Evolutionary conservation across 1,139 yeast species (phyloP).

Genomic region (Pichia sp.): DNA sequence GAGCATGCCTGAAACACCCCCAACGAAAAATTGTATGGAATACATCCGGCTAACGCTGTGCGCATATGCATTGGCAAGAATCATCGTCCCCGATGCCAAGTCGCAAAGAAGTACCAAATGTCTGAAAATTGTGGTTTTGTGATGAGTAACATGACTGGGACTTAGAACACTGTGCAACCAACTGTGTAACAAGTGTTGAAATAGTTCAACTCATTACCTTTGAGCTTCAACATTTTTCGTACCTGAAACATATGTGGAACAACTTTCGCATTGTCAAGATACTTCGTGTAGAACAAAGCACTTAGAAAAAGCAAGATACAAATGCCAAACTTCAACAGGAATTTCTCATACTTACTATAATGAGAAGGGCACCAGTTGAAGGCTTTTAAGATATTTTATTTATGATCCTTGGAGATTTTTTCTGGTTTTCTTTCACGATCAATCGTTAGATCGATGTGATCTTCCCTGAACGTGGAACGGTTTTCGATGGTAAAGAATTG

Average conservation of each 20-base stretch:
- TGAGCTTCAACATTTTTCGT: conserved; percentile 48
- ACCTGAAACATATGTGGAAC: conserved; percentile 59
- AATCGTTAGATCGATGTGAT: conserved; percentile 13
- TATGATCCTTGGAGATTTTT: conserved; percentile 10
- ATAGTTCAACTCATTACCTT: conserved; percentile 46
- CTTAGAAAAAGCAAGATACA: conserved; percentile 35
- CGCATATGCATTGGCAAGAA: conserved; percentile 21
- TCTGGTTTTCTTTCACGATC: conserved; percentile 14
- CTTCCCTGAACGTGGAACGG: conserved; percentile 13
- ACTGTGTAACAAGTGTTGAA: conserved; percentile 55
- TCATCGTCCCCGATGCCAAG: conserved; percentile 22
- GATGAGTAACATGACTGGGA: conserved; percentile 52
- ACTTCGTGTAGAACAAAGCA: conserved; percentile 40
- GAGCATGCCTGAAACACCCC: conserved; percentile 25
- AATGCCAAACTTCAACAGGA: conserved; percentile 36
- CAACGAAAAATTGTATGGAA: conserved; percentile 25
- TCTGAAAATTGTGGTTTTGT: conserved; percentile 33
- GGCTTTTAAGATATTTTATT: conserved; percentile 25
- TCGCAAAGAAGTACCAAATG: conserved; percentile 47
- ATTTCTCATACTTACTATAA: conserved; percentile 23
- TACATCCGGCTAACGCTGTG: conserved; percentile 25
- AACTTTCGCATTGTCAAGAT: conserved; percentile 45
- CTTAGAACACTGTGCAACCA: conserved; percentile 55
- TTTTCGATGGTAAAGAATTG: conserved; percentile 11
- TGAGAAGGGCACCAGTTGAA: conserved; percentile 25